phyloP scores from a whole-genome alignment of 495 filamentous ascomycete species.

The Thermothielavioides terrestris region DNA sequence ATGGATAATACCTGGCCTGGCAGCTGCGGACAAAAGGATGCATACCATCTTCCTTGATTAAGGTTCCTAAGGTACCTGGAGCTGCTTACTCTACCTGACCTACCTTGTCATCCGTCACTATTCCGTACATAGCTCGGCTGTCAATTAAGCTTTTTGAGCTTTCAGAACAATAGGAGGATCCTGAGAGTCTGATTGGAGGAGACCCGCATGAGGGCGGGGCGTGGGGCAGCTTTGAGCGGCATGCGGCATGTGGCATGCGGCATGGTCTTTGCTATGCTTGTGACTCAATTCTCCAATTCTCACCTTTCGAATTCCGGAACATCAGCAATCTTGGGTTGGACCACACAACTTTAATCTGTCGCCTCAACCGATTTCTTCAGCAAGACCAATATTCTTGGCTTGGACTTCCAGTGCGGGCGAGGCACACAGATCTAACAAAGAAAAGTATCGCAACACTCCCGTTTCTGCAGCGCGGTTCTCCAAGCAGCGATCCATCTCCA shows the following conservation, averaged over 20 bases:
- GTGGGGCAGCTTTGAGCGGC: not conserved
- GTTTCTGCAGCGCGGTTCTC: not conserved
- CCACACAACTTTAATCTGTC: not conserved
- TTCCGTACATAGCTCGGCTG: not conserved
- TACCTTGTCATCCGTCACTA: no score
- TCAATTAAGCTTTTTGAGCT: slow-evolving; percentile 3
- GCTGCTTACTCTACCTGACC: no score
- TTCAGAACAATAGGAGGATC: slow-evolving; percentile 5
- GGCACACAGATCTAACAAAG: no score
- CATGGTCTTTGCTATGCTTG: not conserved
- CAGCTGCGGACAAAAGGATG: no score
- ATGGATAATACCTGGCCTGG: no score
- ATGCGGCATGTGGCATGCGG: not conserved
- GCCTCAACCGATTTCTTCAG: not conserved
- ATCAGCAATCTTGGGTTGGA: no score
- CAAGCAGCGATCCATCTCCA: not conserved
- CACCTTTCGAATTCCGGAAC: not conserved
- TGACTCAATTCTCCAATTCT: slow-evolving; percentile 10
- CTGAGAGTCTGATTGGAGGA: slow-evolving; percentile 1
- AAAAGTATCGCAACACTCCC: no score
- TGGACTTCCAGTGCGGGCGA: no score
- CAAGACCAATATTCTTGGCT: not conserved
- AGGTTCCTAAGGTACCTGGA: no score
- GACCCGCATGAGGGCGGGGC: slow-evolving; percentile 1
- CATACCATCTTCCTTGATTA: no score